Percentiles rank a stretch among this genome's conserved stretches.
Conservation (phyloP, 1,284 basidiomycete genomes). For the Marasmius oreades region DNA sequence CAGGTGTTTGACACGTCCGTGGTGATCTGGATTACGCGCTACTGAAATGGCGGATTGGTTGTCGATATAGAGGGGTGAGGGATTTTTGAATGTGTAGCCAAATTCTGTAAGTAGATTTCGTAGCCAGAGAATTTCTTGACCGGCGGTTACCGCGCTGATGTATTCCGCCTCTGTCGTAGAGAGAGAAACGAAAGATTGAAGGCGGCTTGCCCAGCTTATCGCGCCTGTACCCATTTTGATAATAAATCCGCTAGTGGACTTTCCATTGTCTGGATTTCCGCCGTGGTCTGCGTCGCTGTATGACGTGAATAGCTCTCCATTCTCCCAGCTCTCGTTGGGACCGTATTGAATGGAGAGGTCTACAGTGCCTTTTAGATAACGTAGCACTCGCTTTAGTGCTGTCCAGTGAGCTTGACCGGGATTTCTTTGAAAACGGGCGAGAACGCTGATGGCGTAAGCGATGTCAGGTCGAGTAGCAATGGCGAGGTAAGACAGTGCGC, state of each 20-base stretch:
- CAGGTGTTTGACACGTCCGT: conserved; percentile 34
- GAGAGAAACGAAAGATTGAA: conserved; percentile 32
- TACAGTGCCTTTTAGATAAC: conserved; percentile 27
- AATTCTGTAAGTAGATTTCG: too few relatives aligned
- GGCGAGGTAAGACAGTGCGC: conserved; percentile 25
- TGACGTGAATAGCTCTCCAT: background rate
- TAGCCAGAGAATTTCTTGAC: too few relatives aligned
- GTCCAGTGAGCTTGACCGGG: conserved; percentile 24
- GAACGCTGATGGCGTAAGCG: conserved; percentile 20
- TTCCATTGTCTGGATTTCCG: too few relatives aligned
- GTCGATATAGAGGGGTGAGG: conserved; percentile 22
- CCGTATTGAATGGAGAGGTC: conserved; percentile 4
- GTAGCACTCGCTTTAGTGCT: conserved; percentile 19
- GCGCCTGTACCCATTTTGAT: too few relatives aligned
- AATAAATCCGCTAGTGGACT: too few relatives aligned
- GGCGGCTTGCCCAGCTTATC: conserved; percentile 35
- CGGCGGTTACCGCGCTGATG: too few relatives aligned
- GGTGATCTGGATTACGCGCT: conserved; percentile 11
- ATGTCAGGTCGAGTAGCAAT: too few relatives aligned
- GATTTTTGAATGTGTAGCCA: too few relatives aligned
- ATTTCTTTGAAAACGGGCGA: conserved; percentile 21
- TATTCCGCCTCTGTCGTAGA: too few relatives aligned
- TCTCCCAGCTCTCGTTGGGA: background rate
- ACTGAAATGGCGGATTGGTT: conserved; percentile 9
- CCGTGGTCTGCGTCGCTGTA: too few relatives aligned